phyloP scores from a whole-genome alignment of 2,329 filamentous ascomycete genomes.

The Aspergillus pseudoterreus region DNA sequence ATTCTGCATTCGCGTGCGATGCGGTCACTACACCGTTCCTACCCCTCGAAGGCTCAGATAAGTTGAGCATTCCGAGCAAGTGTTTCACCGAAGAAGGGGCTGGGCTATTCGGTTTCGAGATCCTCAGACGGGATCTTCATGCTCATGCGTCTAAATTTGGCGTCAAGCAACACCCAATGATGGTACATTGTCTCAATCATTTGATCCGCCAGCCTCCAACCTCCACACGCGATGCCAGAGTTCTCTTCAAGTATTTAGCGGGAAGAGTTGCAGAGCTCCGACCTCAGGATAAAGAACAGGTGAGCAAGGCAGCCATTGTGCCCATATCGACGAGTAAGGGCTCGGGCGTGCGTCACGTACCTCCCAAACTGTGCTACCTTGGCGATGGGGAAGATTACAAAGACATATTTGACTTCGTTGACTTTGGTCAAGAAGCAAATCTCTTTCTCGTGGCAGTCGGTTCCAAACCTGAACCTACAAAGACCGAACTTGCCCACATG shows the following conservation, averaged over 20 bases:
- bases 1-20: constrained; percentile 61
- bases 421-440: constrained; percentile 86
- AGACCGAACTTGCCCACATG: constrained; percentile 75
- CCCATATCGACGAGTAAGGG: constrained; percentile 55
- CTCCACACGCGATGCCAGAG: constrained; percentile 61
- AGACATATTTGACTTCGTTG: constrained; percentile 94
- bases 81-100: constrained; percentile 82
- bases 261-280: constrained; percentile 71
- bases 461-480: constrained; percentile 86
- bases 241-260: constrained; percentile 79
- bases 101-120: constrained; percentile 73
- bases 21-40: constrained; percentile 59
- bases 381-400: constrained; percentile 70
- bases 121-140: constrained; percentile 72
- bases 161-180: constrained; percentile 75
- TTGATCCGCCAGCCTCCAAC: constrained; percentile 70
- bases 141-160: constrained; percentile 81
- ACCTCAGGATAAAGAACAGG: constrained; percentile 54
- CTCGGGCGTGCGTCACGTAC: constrained; percentile 51
- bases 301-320: constrained; percentile 67
- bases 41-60: constrained; percentile 64
- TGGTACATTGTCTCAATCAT: constrained; percentile 69
- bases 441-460: constrained; percentile 83
- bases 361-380: constrained; percentile 74
- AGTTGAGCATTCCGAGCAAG: constrained; percentile 66